Base-by-base conservation (phyloP, 2,329 filamentous ascomycete species). In the Alternaria brassicae region DNA sequence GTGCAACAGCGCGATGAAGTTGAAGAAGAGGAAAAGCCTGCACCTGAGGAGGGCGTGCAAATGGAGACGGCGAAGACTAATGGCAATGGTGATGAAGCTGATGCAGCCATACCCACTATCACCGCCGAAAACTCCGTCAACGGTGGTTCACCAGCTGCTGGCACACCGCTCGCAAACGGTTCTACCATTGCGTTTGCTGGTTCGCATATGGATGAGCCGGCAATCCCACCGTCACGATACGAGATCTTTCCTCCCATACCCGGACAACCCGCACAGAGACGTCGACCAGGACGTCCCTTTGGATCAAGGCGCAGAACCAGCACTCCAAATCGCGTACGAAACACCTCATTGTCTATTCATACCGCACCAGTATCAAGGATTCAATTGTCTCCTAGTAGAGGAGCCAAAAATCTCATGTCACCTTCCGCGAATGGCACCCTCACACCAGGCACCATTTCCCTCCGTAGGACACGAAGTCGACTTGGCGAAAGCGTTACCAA, bases 1-100 rank as follows among this genome's bases (percentile, higher is more conserved):
- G 91, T 98, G 53, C 94, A 94, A 12, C 92, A 90, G 5, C 88
- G 94, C 34, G 93, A 96, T 61, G 93, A 92, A 21, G 88, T 90
- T 37, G 74, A 77, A 7, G 81, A 82, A 36, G 74, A 79, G 19
- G 78, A 77, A 1, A 72, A 72, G 23, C 72, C 74, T 10, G 72
- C 72, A 34, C 76, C 80, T 27, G 78, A 81, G 70, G 80, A 83
- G 69, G 78, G 77, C 30, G 77, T 81, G 0, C 78, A 82, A 56
- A 73, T 79, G 62, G 69, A 70, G 9, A 45, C 62, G 34, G 66
- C 70, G 17, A 72, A 73, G 50, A 50, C 62, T 3, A 76, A 74
- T 19, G 71, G 67, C 7, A 65, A 56, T 5, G 45, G 42, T 8
- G 58, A 69, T 12, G 67, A 66, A 42, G 52, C 51, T 6, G 63